A percentile compares a stretch with the other conserved stretches of the same genome.
Evolutionary conservation across 2,329 filamentous ascomycete species (phyloP).

Genomic region (Colletotrichum noveboracense): DNA sequence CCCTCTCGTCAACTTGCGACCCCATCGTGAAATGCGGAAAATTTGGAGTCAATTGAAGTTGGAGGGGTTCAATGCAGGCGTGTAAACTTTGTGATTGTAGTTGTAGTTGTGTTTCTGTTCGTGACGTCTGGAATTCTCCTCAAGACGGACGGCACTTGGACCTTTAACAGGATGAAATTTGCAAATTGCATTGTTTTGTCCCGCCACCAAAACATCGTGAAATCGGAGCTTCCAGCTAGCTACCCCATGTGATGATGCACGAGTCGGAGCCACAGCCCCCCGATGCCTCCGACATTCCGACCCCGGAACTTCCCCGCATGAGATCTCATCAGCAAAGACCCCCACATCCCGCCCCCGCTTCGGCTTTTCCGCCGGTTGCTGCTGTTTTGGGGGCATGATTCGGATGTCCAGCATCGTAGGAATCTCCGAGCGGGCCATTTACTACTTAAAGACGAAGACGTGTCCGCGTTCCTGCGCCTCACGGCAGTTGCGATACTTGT

Average conservation of each 20-base stretch:
- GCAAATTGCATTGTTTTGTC: neutral
- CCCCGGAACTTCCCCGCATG: constrained; percentile 7
- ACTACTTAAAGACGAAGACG: neutral
- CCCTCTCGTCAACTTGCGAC: neutral
- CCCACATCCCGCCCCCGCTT: neutral
- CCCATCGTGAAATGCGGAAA: neutral
- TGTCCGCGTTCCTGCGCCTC: neutral
- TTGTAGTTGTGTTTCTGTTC: neutral
- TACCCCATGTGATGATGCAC: neutral
- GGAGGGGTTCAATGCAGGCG: neutral
- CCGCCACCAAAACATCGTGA: neutral
- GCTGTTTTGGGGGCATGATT: neutral
- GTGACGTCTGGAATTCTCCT: accelerated
- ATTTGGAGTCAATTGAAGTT: neutral
- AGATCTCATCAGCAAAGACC: neutral
- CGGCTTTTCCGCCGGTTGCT: neutral
- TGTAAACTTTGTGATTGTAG: neutral
- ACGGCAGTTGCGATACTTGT: neutral
- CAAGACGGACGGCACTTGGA: neutral
- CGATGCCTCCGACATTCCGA: constrained; percentile 2
- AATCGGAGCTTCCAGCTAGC: neutral
- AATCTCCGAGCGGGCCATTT: neutral
- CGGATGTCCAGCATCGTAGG: neutral
- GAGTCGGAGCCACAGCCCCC: neutral
- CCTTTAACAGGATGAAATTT: neutral